These are phyloP conservation scores for Allodekkera sacchari DNA, from an alignment of 805 yeast genomes.

Conservation along the genomic window DNA sequence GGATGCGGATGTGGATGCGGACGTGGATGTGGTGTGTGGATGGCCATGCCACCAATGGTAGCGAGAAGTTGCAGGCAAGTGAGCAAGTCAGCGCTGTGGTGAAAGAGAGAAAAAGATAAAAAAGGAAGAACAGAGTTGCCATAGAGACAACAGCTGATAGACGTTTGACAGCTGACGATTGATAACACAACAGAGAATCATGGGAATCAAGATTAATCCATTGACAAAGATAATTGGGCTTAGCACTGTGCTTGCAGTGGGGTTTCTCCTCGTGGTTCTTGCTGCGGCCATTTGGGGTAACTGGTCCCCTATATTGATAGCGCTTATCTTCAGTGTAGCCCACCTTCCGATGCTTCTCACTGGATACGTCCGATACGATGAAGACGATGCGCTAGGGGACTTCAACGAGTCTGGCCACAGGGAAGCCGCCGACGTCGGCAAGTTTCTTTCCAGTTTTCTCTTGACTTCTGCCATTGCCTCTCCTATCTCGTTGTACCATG, in stretches of 20 bases:
- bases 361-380: slow-evolving; percentile 26
- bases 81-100: too few species aligned
- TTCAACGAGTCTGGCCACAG: slow-evolving; percentile 44
- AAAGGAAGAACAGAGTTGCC: too few species aligned
- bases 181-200: too few species aligned
- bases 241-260: slow-evolving; percentile 74
- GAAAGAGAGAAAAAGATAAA: too few species aligned
- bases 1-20: too few species aligned
- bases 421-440: slow-evolving; percentile 65
- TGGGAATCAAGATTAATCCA: slow-evolving; percentile 39
- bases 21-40: too few species aligned
- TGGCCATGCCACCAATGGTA: too few species aligned
- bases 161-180: too few species aligned
- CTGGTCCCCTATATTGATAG: slow-evolving; percentile 83
- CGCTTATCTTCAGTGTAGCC: slow-evolving; percentile 53
- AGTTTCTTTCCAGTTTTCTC: slow-evolving; percentile 69
- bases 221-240: slow-evolving; percentile 71
- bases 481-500: slow-evolving; percentile 73
- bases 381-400: slow-evolving; percentile 40
- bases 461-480: slow-evolving; percentile 66
- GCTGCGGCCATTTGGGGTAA: slow-evolving; percentile 84
- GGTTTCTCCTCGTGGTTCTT: slow-evolving; percentile 78
- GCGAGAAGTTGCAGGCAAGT: too few species aligned
- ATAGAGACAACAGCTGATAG: too few species aligned
- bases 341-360: slow-evolving; percentile 65